Base-by-base conservation (phyloP, 192 early-diverging fungal species). In the Coemansia sp. region DNA sequence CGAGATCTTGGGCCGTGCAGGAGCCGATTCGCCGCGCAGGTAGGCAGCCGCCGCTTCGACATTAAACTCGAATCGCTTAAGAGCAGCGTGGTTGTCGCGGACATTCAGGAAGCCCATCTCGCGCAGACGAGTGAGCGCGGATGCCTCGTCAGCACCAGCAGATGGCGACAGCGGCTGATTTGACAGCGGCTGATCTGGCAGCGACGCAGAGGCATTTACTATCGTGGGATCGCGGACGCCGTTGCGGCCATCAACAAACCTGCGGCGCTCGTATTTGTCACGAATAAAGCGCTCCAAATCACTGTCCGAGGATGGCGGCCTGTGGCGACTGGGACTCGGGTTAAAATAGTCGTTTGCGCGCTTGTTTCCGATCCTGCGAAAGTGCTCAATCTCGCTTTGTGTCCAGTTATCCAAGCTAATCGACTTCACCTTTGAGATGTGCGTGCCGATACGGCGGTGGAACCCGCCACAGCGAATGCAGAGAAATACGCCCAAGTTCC, bases 371-470 rank as follows among this genome's bases (percentile, higher is more conserved):
- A 81, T 85, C 5, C 43, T 58, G 31, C 75, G 58, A 55, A 86
- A 85, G 44, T 78, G 73, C 73, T 94, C 92, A 53, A 98, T 89
- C 73, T 94, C 90, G 33, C 93, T 91, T 3, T 88, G 78, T 11
- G 92, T 91, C 97, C 97, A 99, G 33, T 87, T 87, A 79, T 99
- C 97, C 73, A 97, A 83, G 27, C 87, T 90, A 38, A 95, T 87
- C 7, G 93, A 95, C 80, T 96, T 97, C 62, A 99, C 94, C 72
- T 91, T 93, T 34, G 93, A 91, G 36, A 98, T 93, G 57, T 95
- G 94, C 0, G 94, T 96, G 41, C 95, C 95, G 71, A 97, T 85
- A 71, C 89, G 92, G 38, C 93, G 79, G 66, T 95, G 93, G 39
- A 93, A 73, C 40, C 92, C 88, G 53, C 86, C 91, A 80, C 97